Evolutionary conservation across 208 protist genomes (phyloP).

Genomic region (Trypanosoma scelopori): DNA sequence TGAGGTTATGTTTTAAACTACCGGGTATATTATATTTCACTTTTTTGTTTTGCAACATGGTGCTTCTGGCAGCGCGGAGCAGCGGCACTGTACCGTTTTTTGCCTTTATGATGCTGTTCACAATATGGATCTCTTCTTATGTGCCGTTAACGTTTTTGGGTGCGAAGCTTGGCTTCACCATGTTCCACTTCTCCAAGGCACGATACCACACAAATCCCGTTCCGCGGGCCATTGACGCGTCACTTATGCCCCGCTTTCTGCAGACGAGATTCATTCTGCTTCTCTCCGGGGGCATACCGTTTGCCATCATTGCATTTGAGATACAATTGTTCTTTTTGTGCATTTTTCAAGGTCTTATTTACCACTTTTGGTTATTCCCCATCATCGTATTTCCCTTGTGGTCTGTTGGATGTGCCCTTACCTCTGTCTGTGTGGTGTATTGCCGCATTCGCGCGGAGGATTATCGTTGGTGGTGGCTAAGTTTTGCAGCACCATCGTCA

Average conservation of each 20-base stretch:
- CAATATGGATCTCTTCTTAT: constrained; percentile 79
- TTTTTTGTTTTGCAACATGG: constrained; percentile 36
- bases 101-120: constrained; percentile 22
- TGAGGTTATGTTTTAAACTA: constrained; percentile 27
- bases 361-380: constrained; percentile 95
- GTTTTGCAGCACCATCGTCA: constrained; percentile 62
- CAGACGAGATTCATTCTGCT: constrained; percentile 17
- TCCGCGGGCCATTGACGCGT: constrained; percentile 72
- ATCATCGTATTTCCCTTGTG: constrained; percentile 93
- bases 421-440: constrained; percentile 93
- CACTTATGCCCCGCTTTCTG: constrained; percentile 49
- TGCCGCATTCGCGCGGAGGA: constrained; percentile 91
- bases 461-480: constrained; percentile 94
- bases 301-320: constrained; percentile 95
- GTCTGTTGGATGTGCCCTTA: constrained; percentile 88
- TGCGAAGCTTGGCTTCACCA: constrained; percentile 80
- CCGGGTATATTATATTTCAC: constrained; percentile 31
- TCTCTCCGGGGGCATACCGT: constrained; percentile 79
- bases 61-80: constrained; percentile 19
- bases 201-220: constrained; percentile 81
- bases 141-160: constrained; percentile 89
- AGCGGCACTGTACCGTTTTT: constrained; percentile 23
- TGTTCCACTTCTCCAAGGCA: constrained; percentile 35
- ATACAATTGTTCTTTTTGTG: constrained; percentile 92
- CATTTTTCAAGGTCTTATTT: constrained; percentile 72